These are phyloP conservation scores for Pseudodiploospora longispora DNA, from an alignment of 2,329 filamentous ascomycete species.

Conservation along the genomic window DNA sequence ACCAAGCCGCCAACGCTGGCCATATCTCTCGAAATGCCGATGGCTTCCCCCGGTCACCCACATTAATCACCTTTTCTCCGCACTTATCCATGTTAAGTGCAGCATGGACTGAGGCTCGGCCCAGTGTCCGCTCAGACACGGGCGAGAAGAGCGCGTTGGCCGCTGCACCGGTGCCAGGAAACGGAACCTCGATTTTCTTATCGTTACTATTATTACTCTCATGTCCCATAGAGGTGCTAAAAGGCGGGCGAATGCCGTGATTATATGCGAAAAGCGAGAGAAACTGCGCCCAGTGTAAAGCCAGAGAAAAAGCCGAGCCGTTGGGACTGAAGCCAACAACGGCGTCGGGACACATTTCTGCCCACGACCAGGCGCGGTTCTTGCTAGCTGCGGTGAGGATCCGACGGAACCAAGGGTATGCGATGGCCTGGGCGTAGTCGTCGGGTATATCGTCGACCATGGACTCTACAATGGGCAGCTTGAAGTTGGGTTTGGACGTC, in stretches of 20 bases:
- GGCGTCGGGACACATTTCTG: conserved; percentile 29
- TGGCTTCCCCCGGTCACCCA: conserved; percentile 20
- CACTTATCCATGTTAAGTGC: conserved; percentile 19
- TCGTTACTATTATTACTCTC: neutral
- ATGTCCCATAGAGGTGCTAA: neutral
- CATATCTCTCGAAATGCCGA: conserved; percentile 21
- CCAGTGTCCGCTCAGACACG: conserved; percentile 22
- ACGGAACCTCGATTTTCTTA: conserved; percentile 15
- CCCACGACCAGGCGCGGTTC: conserved; percentile 27
- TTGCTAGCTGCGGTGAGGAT: conserved; percentile 21
- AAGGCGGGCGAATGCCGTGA: conserved; percentile 10
- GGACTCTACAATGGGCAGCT: conserved; percentile 22
- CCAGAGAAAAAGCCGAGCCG: conserved; percentile 26
- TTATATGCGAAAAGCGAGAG: conserved; percentile 27
- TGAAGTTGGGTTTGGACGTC: conserved; percentile 15
- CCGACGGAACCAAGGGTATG: conserved; percentile 24
- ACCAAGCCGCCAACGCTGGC: conserved; percentile 23
- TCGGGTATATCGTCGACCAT: conserved; percentile 24
- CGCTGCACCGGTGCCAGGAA: conserved; percentile 20
- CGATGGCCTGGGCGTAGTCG: conserved; percentile 26
- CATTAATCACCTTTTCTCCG: conserved; percentile 24
- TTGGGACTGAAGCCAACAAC: conserved; percentile 32
- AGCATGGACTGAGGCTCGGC: conserved; percentile 21
- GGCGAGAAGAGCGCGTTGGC: conserved; percentile 21
- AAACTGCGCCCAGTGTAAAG: conserved; percentile 32